phyloP scores from a whole-genome alignment of 768 basidiomycete genomes.

The Tylopilus sp. region DNA sequence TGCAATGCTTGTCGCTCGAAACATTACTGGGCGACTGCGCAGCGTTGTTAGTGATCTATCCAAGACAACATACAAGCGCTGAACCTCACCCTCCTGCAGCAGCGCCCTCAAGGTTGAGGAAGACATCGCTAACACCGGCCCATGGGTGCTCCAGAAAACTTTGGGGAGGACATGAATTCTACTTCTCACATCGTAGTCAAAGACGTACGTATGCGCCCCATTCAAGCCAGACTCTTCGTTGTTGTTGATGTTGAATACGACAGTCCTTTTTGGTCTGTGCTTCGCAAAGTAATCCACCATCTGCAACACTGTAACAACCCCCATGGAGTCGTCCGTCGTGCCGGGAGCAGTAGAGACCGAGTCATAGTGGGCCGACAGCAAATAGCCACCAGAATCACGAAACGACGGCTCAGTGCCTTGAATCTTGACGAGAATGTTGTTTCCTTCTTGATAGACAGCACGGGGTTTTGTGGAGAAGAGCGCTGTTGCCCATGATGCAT shows the following conservation, averaged over 20 bases:
- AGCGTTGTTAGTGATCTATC: neutral
- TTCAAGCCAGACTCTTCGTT: slow-evolving; percentile 78
- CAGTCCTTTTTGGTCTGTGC: slow-evolving; percentile 53
- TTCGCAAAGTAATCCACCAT: slow-evolving; percentile 54
- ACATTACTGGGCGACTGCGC: slow-evolving; percentile 67
- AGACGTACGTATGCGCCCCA: slow-evolving; percentile 60
- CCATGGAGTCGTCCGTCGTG: slow-evolving; percentile 78
- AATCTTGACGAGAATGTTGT: slow-evolving; percentile 64
- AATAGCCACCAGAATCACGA: slow-evolving; percentile 41
- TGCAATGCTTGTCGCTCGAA: slow-evolving; percentile 62
- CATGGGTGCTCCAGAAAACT: slow-evolving; percentile 76
- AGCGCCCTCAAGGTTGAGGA: slow-evolving; percentile 83
- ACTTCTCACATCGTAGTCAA: slow-evolving; percentile 1
- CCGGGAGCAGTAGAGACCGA: slow-evolving; percentile 75
- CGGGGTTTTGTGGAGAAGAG: slow-evolving; percentile 14
- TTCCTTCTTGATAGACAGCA: slow-evolving; percentile 58
- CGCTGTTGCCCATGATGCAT: slow-evolving; percentile 43
- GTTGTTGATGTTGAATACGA: slow-evolving; percentile 83
- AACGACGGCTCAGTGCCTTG: slow-evolving; percentile 44
- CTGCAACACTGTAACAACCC: slow-evolving; percentile 60
- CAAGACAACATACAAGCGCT: neutral
- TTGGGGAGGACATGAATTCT: slow-evolving; percentile 1
- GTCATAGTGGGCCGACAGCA: slow-evolving; percentile 83
- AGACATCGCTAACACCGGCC: slow-evolving; percentile 60
- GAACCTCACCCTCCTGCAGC: slow-evolving; percentile 64